Base-by-base conservation (phyloP, 1,139 yeast species). In the Magnusiomyces paraingens region DNA sequence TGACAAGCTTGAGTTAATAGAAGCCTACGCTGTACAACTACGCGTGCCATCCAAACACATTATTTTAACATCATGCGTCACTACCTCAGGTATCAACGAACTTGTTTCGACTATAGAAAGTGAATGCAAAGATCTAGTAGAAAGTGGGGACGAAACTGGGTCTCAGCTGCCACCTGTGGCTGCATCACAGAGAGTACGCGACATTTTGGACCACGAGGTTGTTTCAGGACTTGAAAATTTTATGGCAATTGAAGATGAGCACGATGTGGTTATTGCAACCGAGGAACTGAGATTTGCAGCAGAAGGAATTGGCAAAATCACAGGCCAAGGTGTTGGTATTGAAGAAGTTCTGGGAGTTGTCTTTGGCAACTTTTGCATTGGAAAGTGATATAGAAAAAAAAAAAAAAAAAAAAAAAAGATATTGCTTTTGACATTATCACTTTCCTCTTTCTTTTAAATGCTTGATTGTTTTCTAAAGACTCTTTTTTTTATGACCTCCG, bases 331-430 rank as follows among this genome's bases (percentile, higher is more conserved):
- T 0, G 82, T 93, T 14, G 96, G 95, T 0, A 78, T 91, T 0
- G 98, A 93, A 64, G 99, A 93, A 65, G 82, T 94, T 1, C 72
- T 94, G 11, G 97, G 94, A 0, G 93, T 87, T 2, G 95, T 93
- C 0, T 93, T 93, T 66, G 83, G 95, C 4, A 86, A 82, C 59
- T 94, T 93, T 66, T 93, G 99, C 68, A 89, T 93, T 46, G 99
- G 99, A 4, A 93, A 93, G 69, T 93, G 73, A 35, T 47, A 26
- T 26, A 8, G 32, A 8, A 26, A 8, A n/a, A n/a, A n/a, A n/a
- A n/a, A n/a, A n/a, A n/a, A n/a, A n/a, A n/a, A n/a, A n/a, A n/a
- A n/a, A n/a, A n/a, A n/a, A n/a, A n/a, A n/a, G n/a, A n/a, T n/a
- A 26, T 26, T 26, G 8, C 8, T 26, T 26, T 26, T 26, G 32